Conservation (phyloP, 257 asterid species). For the Salvia splendens region DNA sequence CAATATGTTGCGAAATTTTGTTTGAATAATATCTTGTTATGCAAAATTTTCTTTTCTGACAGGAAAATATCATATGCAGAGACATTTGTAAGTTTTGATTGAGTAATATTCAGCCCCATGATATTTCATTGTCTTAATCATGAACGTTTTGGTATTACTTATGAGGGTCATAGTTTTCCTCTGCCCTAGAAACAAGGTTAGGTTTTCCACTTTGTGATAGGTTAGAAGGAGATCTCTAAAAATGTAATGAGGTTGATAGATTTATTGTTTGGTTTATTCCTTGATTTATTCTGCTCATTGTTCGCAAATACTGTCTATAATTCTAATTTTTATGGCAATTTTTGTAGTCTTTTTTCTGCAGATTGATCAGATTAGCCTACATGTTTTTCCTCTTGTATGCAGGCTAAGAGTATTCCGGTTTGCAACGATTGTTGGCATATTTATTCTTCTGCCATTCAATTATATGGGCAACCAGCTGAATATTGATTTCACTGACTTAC, state of each 20-base stretch:
- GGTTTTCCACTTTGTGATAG: constrained; percentile 11
- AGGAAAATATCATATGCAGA: background rate
- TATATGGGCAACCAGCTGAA: constrained; percentile 84
- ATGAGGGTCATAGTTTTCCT: background rate
- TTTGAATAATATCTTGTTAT: constrained; percentile 19
- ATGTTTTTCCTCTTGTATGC: constrained; percentile 33
- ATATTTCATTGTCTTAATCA: background rate
- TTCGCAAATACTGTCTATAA: background rate
- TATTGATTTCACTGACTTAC: constrained; percentile 70
- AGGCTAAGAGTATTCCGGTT: constrained; percentile 80
- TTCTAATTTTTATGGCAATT: constrained; percentile 9
- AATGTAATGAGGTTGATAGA: constrained; percentile 18
- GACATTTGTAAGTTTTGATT: background rate
- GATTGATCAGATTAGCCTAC: constrained; percentile 30
- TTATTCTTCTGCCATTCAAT: constrained; percentile 89
- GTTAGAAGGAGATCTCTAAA: constrained; percentile 10
- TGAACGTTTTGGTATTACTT: background rate
- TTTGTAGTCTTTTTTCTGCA: constrained; percentile 3
- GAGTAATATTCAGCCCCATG: background rate
- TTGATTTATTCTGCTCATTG: background rate
- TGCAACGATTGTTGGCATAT: constrained; percentile 72
- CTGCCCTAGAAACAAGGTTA: no score
- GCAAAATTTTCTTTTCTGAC: background rate
- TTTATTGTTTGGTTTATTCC: constrained; percentile 2
- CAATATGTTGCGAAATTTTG: background rate